These are phyloP conservation scores for Dorcoceras hygrometricum DNA, from an alignment of 257 asterid genomes.

Conservation along the genomic window DNA sequence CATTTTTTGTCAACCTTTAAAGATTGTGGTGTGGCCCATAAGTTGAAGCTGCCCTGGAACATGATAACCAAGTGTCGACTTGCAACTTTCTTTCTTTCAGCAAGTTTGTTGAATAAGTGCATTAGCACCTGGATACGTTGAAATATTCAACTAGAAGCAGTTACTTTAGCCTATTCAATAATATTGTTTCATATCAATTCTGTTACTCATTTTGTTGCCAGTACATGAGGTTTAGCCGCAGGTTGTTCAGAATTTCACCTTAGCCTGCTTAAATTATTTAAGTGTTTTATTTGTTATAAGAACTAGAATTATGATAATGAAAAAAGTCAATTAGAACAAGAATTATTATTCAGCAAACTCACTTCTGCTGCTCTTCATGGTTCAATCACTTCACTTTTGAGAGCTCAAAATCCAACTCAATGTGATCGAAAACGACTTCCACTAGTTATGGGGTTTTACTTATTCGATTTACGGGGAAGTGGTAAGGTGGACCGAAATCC, in stretches of 20 bases:
- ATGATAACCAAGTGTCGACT: slow-evolving; percentile 18
- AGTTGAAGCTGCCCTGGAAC: slow-evolving; percentile 17
- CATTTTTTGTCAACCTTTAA: slow-evolving; percentile 13
- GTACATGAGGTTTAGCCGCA: no score
- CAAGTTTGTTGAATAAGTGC: no score
- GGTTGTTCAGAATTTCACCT: no score
- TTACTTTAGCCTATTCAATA: no score
- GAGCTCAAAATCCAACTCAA: not conserved
- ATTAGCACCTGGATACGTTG: no score
- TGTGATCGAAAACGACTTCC: not conserved
- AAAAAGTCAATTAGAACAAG: no score
- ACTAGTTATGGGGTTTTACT: no score
- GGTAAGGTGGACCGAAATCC: slow-evolving; percentile 47
- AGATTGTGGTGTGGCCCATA: slow-evolving; percentile 27
- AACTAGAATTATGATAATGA: not conserved
- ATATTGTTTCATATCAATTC: no score
- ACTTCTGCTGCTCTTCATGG: not conserved
- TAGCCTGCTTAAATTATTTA: not conserved
- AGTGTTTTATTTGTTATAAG: not conserved
- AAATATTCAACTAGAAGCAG: no score
- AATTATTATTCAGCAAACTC: not conserved
- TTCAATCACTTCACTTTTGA: not conserved
- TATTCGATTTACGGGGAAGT: slow-evolving; percentile 17
- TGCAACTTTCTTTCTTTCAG: not conserved
- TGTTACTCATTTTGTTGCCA: no score